These are phyloP conservation scores for Sphaerobolus stellatus DNA, from an alignment of 1,284 basidiomycete genomes.

Conservation along the genomic window DNA sequence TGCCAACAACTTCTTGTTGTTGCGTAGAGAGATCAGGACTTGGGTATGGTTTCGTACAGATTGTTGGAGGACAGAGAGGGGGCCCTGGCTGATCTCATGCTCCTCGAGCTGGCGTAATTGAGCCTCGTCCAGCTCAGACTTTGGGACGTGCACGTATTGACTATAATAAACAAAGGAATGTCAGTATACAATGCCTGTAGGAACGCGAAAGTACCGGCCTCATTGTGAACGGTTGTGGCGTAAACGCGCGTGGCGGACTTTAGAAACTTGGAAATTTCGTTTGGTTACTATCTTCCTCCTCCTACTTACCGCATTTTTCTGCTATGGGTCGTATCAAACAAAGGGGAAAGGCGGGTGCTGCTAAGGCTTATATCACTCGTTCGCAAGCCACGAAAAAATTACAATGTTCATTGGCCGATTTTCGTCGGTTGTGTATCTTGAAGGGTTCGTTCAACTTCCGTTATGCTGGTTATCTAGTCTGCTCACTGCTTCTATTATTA, in stretches of 20 bases:
- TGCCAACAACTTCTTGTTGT: constrained; percentile 98
- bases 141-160: constrained; percentile 95
- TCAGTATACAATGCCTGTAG: too few species aligned
- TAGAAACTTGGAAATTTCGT: constrained; percentile 22
- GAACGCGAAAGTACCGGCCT: constrained; percentile 12
- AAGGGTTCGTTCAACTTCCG: constrained; percentile 65
- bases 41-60: constrained; percentile 98
- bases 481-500: constrained; percentile 10
- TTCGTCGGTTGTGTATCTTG: constrained; percentile 94
- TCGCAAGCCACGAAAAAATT: constrained; percentile 89
- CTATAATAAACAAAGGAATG: constrained; percentile 54
- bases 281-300: not conserved
- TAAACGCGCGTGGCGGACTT: constrained; percentile 5
- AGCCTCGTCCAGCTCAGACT: constrained; percentile 96
- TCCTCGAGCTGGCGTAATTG: constrained; percentile 95
- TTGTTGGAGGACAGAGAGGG: constrained; percentile 96
- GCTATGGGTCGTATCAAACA: constrained; percentile 86
- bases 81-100: constrained; percentile 96
- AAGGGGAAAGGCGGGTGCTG: constrained; percentile 90
- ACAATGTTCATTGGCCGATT: constrained; percentile 96
- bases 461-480: not conserved
- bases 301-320: not conserved
- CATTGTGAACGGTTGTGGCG: constrained; percentile 12
- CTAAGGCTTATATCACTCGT: constrained; percentile 93
- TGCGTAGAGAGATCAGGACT: constrained; percentile 94